Conservation (phyloP, 345 rosid genomes). For the Theobroma cacao region DNA sequence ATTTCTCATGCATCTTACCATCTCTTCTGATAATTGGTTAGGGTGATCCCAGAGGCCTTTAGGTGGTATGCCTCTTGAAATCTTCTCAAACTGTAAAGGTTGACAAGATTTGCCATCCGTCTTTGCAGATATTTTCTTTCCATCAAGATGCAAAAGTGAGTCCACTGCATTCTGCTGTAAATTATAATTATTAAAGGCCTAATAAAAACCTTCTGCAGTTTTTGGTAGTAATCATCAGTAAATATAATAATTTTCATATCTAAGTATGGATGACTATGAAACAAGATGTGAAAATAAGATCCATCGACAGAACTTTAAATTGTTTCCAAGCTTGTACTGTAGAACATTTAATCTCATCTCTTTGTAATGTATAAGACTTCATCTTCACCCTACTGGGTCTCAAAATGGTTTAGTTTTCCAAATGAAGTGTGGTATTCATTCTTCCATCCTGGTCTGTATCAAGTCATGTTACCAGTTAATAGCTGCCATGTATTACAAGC, state of each 20-base stretch:
- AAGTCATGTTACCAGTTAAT: background rate
- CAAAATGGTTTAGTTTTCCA: background rate
- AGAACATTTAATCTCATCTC: background rate
- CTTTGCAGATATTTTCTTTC: slow-evolving; percentile 29
- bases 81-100: slow-evolving; percentile 33
- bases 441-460: background rate
- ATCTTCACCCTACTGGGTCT: background rate
- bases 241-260: background rate
- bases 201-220: background rate
- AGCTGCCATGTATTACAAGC: background rate
- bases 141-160: slow-evolving; percentile 22
- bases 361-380: background rate
- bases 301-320: background rate
- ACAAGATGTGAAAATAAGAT: background rate
- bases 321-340: background rate
- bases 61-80: slow-evolving; percentile 49
- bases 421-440: background rate
- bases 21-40: slow-evolving; percentile 76
- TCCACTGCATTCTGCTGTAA: slow-evolving; percentile 41
- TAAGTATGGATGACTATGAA: background rate
- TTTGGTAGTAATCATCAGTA: background rate
- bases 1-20: slow-evolving; percentile 91
- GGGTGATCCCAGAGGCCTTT: slow-evolving; percentile 81
- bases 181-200: slow-evolving; percentile 3
- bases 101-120: slow-evolving; percentile 25